Evolutionary conservation across 495 filamentous ascomycete species (phyloP), one percentile per base, ranked within the genome.

Genomic region (Xylaria bambusicola): DNA sequence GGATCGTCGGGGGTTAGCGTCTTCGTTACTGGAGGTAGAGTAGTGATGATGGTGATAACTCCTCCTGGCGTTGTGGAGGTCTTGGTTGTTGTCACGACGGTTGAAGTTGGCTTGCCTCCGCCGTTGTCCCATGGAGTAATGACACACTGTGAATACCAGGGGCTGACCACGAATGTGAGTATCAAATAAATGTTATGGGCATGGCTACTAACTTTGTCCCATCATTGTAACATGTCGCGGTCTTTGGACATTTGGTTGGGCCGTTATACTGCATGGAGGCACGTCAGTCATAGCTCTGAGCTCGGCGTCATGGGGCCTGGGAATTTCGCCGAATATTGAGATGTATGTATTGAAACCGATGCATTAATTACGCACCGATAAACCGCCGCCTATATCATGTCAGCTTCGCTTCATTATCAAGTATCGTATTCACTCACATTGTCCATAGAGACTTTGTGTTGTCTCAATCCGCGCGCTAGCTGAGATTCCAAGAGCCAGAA

Each of bases 91-190:
- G 49, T 52, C 2, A 40, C 49, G 6, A 24, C 20, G 5, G 49
- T 52, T 1, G 49, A 52, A 40, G 49, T 26, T 13, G 49, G 49
- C 1, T 52, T 21, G 10, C 49, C 48, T 18, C 47, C 48, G 20
- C 47, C 47, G 17, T 51, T 52, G 35, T 54, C 51, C 51, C 51
- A 54, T 1, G 51, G 51, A 23, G 51, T 54, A 15, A 27, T 24
- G 4, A 54, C 51, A 20, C 51, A 54, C 36, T 54, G 51, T 21
- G 51, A 13, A 7, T 44, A 54, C 51, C 51, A 54, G 2, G 51
- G 51, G 24, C 51, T 54, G 23, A 36, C 10, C 1, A n/a, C 36
- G 8, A 6, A 17, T 27, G 10, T 38, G 49, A 52, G 33, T 12
- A 26, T n/a, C 2, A 24, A 38, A 18, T 7, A 38, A 20, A 20